Evolutionary conservation across 371 early-diverging fungal species (phyloP), one percentile per base, ranked within the genome.

Genomic region (Mortierella sp.): DNA sequence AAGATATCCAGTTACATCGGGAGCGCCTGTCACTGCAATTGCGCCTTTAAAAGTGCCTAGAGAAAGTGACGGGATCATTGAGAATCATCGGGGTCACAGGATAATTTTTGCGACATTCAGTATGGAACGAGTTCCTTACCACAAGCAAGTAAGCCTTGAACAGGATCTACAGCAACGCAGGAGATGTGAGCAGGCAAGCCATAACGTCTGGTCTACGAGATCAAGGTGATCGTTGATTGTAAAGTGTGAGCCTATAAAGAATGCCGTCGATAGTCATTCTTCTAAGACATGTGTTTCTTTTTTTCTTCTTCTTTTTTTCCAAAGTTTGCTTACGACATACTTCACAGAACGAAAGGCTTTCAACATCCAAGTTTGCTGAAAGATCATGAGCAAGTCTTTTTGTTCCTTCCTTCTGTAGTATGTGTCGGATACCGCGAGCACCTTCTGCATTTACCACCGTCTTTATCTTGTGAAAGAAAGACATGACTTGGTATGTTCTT

Each of bases 81-180:
- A 50, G 50, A 4, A 50, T 13, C 43, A 43, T 43, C 43, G 3
- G 15, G 43, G 10, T 43, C 6, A 36, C 36, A 45, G 45, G 9
- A 45, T n/a, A 0, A n/a, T 50, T 50, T n/a, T 50, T n/a, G n/a
- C 3, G n/a, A 2, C 52, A 1, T 19, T 36, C 11, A 22, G 38
- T 28, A 22, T 36, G 1, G 2, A 16, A 41, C 45, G 15, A 41
- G 45, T 7, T n/a, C 60, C 79, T 77, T 89, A 90, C 91, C 88
- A 58, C 86, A 73, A 10, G 89, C 91, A 9, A 90, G 79, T 21
- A 90, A 58, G 10, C 91, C 84, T 59, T 87, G 84, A 8, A 88
- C 84, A 50, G 89, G 87, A 67, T 90, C 91, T 62, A 81, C 89
- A 16, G 89, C 91, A 28, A 87, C 70, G 6, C 85, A 73, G 13